Evolutionary conservation across 2,329 filamentous ascomycete species (phyloP), one percentile per base, ranked within the genome.

Genomic region (Tolypocladium nubicola): DNA sequence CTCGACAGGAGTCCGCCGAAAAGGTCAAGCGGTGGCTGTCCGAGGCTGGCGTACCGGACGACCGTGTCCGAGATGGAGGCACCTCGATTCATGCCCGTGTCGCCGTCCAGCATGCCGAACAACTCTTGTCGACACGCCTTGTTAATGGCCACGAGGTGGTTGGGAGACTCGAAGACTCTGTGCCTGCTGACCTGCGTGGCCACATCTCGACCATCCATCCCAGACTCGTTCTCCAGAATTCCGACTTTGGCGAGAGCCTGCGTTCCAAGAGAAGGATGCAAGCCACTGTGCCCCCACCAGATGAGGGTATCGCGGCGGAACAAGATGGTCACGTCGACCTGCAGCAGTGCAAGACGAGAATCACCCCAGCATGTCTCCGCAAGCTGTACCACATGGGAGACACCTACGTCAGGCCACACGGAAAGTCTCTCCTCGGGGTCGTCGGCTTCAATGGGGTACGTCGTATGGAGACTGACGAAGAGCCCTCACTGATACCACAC

Each of bases 361-460:
- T 76, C 55, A 78, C 76, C 0, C 78, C 78, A 1, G 67, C 68
- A 1, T 80, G 78, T 38, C 59, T 80, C 5, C 70, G 72, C 43
- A 68, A 73, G 8, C 63, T 79, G 16, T 80, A 80, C 65, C 71
- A 73, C 3, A 71, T 79, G 33, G 68, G 68, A 33, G 59, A 67
- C 10, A 67, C 72, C 35, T 83, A 86, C 10, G 73, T 80, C 9
- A 83, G 69, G 26, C 80, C 84, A 13, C 81, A 76, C 64, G 82
- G 76, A 30, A 86, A 73, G 0, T 86, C 86, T 57, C 81, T 78
- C 58, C 81, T 86, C 54, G 87, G 86, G n/a, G 83, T 90, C 21
- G 63, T 63, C 23, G 77, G 75, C 5, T 80, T 78, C 59, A 62
- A 71, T 0, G 67, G 71, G 41, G 75, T 73, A 62, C 61, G 65